Percentiles rank a stretch among this genome's conserved stretches.
Conservation (phyloP, 148 eudicot genomes). For the Chenopodium berlandieri region DNA sequence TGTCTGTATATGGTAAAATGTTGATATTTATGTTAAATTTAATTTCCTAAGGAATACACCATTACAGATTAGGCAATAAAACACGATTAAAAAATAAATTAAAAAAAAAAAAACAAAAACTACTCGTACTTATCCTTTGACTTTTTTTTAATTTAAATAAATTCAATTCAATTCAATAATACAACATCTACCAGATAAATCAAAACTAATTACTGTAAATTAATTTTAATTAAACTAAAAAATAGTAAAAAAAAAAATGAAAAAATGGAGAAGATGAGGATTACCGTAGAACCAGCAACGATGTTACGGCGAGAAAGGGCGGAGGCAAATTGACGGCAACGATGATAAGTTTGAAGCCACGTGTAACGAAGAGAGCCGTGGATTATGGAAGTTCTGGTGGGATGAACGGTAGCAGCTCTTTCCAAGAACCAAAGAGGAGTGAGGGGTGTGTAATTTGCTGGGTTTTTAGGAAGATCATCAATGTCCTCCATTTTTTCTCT, state of each 20-base stretch:
- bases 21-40: no score
- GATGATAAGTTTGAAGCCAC: constrained; percentile 81
- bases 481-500: constrained; percentile 48
- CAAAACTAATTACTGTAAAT: no score
- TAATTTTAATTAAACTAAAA: no score
- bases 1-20: no score
- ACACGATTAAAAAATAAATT: no score
- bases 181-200: no score
- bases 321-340: constrained; percentile 84
- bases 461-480: constrained; percentile 78
- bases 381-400: constrained; percentile 53
- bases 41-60: no score
- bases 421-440: constrained; percentile 82
- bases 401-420: constrained; percentile 81
- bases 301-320: constrained; percentile 58
- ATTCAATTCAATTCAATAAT: no score
- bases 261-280: neutral
- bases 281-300: constrained; percentile 62
- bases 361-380: constrained; percentile 59
- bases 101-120: no score
- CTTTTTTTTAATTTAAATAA: no score
- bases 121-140: no score
- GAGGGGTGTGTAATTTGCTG: constrained; percentile 73
- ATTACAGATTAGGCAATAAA: no score
- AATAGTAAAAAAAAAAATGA: neutral